Conservation (phyloP, 768 basidiomycete species). For the Omphalotus guepiniiformis region DNA sequence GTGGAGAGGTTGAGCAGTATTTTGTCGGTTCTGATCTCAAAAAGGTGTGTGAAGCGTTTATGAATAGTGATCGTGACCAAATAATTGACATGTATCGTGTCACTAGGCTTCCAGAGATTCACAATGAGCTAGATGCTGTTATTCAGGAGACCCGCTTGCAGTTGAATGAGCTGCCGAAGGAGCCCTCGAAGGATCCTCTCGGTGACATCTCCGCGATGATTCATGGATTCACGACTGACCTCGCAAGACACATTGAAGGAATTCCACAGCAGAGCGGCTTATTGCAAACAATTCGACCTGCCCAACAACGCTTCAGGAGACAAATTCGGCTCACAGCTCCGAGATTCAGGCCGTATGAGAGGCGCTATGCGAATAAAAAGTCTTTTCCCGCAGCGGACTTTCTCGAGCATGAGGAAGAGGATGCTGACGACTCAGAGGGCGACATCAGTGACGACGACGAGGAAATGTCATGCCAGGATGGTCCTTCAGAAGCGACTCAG, state of each 20-base stretch:
- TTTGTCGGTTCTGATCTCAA: slow-evolving; percentile 58
- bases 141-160: slow-evolving; percentile 34
- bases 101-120: slow-evolving; percentile 59
- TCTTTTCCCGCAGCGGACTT: slow-evolving; percentile 23
- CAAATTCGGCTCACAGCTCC: slow-evolving; percentile 53
- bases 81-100: too few relatives aligned
- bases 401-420: slow-evolving; percentile 36
- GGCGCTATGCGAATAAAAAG: slow-evolving; percentile 10
- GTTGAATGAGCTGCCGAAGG: slow-evolving; percentile 36
- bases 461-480: background rate
- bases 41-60: slow-evolving; percentile 32
- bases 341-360: slow-evolving; percentile 48
- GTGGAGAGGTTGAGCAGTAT: slow-evolving; percentile 55
- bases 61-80: too few relatives aligned
- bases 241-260: slow-evolving; percentile 47
- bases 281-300: slow-evolving; percentile 50
- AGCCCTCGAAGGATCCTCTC: slow-evolving; percentile 52
- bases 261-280: slow-evolving; percentile 48
- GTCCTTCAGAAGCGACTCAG: too few relatives aligned
- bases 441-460: background rate
- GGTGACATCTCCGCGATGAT: slow-evolving; percentile 52
- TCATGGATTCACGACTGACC: slow-evolving; percentile 39
- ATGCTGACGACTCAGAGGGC: slow-evolving; percentile 10
- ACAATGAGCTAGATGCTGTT: slow-evolving; percentile 48
- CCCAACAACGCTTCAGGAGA: slow-evolving; percentile 41